Percentiles rank a stretch among this genome's conserved stretches.
Evolutionary conservation across 345 rosid genomes (phyloP).

Genomic region (Physaria fendleri): DNA sequence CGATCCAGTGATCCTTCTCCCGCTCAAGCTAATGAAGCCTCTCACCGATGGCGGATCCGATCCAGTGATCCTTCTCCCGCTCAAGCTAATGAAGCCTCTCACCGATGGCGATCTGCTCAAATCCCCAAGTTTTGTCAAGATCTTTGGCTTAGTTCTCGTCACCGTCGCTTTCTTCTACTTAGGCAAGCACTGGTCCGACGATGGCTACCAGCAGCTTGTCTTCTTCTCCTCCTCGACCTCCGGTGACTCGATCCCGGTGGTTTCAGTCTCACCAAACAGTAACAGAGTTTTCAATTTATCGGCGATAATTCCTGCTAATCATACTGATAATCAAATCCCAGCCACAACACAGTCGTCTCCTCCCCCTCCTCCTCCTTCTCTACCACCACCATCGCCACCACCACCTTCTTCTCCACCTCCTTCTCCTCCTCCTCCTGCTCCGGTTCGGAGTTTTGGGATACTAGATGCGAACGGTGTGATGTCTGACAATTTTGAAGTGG

Average conservation of each 20-base stretch:
- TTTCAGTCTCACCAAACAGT: constrained; percentile 58
- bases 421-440: constrained; percentile 38
- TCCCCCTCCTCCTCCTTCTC: constrained; percentile 24
- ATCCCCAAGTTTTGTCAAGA: constrained; percentile 38
- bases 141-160: constrained; percentile 48
- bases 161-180: constrained; percentile 73
- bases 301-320: constrained; percentile 36
- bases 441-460: constrained; percentile 57
- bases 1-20: constrained; percentile 19
- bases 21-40: constrained; percentile 54
- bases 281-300: constrained; percentile 43
- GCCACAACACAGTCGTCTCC: neutral
- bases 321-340: constrained; percentile 7
- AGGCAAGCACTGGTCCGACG: constrained; percentile 82
- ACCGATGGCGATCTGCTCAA: constrained; percentile 43
- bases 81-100: constrained; percentile 53
- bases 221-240: constrained; percentile 55
- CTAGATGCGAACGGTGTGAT: constrained; percentile 75
- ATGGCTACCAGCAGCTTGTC: constrained; percentile 55
- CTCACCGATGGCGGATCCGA: constrained; percentile 29
- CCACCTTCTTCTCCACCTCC: constrained; percentile 34
- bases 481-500: constrained; percentile 77
- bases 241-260: constrained; percentile 19
- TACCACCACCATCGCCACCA: constrained; percentile 3
- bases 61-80: constrained; percentile 21